A percentile compares a stretch with the other conserved stretches of the same genome.
phyloP scores from a whole-genome alignment of 495 filamentous ascomycete genomes.

The Pyrenula aspistea region DNA sequence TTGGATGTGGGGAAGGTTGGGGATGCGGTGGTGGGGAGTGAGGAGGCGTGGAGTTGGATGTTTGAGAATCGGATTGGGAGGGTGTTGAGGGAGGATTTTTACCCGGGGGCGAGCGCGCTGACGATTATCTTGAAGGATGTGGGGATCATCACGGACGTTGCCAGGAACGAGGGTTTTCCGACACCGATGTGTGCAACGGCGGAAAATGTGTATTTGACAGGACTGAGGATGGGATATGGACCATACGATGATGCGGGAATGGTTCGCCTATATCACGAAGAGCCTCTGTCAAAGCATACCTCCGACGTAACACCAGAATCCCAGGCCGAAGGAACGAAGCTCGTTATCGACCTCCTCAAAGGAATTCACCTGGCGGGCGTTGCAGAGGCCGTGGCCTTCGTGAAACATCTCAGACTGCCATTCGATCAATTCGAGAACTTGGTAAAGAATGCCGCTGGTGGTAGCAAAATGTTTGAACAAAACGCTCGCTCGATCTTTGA shows the following conservation, averaged over 20 bases:
- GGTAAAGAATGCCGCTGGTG: constrained; percentile 58
- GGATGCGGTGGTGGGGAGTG: constrained; percentile 37
- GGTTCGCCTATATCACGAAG: constrained; percentile 43
- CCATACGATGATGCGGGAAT: constrained; percentile 60
- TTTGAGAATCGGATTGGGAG: constrained; percentile 62
- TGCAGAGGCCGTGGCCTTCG: constrained; percentile 56
- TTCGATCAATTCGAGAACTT: constrained; percentile 53
- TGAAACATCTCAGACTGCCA: constrained; percentile 47
- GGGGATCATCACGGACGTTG: constrained; percentile 63
- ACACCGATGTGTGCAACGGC: constrained; percentile 60
- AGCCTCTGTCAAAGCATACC: constrained; percentile 24
- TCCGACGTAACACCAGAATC: constrained; percentile 11
- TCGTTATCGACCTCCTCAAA: constrained; percentile 47
- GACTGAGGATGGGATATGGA: constrained; percentile 47
- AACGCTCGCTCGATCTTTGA: constrained; percentile 43
- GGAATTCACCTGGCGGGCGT: constrained; percentile 54
- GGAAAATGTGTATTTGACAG: constrained; percentile 57
- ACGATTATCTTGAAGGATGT: constrained; percentile 75
- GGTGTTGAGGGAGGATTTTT: constrained; percentile 55
- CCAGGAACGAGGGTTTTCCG: constrained; percentile 45
- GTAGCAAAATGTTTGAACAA: constrained; percentile 43
- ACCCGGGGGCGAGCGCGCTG: constrained; percentile 52
- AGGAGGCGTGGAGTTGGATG: constrained; percentile 68
- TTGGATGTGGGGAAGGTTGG: constrained; percentile 46
- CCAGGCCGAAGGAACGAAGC: constrained; percentile 24